These are phyloP conservation scores for Warburgia ugandensis DNA, from an alignment of 164 flowering plant genomes.

Conservation along the genomic window DNA sequence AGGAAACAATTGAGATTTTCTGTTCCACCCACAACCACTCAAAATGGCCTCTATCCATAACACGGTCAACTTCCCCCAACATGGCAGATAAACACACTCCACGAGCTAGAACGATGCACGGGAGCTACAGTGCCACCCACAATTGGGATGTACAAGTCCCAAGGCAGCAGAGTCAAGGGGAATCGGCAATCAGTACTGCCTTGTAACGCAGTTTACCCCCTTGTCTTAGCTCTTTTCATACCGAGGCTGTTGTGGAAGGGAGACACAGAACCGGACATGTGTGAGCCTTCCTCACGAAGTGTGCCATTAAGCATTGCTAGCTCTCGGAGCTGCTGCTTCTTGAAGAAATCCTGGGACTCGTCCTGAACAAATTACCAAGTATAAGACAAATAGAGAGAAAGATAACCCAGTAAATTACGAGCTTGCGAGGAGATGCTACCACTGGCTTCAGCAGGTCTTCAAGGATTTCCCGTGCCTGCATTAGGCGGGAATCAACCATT, in stretches of 20 bases:
- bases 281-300: conserved; percentile 86
- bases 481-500: conserved; percentile 67
- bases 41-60: too few species aligned
- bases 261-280: conserved; percentile 85
- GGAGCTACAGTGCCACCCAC: too few species aligned
- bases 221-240: conserved; percentile 96
- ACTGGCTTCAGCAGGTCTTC: conserved; percentile 85
- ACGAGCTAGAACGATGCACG: too few species aligned
- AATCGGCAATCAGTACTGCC: too few species aligned
- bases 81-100: too few species aligned
- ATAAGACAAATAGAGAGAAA: too few species aligned
- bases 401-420: background rate
- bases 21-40: too few species aligned
- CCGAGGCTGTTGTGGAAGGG: conserved; percentile 96
- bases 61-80: too few species aligned
- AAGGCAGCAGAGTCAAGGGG: too few species aligned
- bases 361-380: conserved; percentile 70
- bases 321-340: conserved; percentile 96
- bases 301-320: conserved; percentile 95
- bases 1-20: too few species aligned
- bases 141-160: too few species aligned
- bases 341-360: conserved; percentile 80
- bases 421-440: conserved; percentile 30
- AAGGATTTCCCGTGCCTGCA: conserved; percentile 89
- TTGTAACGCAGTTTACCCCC: conserved; percentile 37